phyloP scores from a whole-genome alignment of 495 filamentous ascomycete species.

The Parachaetomium inaequale region DNA sequence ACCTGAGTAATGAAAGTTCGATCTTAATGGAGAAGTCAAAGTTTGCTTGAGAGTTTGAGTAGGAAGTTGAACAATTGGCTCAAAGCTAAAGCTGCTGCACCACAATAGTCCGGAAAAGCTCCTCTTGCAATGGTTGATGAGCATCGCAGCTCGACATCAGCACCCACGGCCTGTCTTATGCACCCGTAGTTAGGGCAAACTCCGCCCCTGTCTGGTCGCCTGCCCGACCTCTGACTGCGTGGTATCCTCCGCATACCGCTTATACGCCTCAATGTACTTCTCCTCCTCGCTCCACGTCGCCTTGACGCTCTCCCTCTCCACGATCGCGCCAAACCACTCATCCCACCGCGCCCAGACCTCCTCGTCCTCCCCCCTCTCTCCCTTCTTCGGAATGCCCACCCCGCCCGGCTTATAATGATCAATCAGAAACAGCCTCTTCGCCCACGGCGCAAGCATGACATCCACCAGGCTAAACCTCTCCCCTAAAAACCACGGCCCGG shows the following conservation, averaged over 20 bases:
- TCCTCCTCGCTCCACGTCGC: constrained; percentile 61
- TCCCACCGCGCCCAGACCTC: constrained; percentile 58
- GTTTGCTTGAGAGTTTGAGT: too few species aligned
- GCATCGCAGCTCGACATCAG: too few species aligned
- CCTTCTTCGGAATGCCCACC: constrained; percentile 48
- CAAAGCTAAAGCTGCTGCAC: too few species aligned
- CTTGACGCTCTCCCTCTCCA: constrained; percentile 52
- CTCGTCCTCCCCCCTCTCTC: constrained; percentile 38
- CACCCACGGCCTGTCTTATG: too few species aligned
- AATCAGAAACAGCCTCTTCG: constrained; percentile 63
- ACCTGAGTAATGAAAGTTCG: too few species aligned
- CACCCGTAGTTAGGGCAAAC: constrained; percentile 59
- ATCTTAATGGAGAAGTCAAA: too few species aligned
- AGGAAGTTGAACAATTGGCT: too few species aligned
- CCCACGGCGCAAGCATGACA: constrained; percentile 63
- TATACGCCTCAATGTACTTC: constrained; percentile 61
- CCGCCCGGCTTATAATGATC: constrained; percentile 65
- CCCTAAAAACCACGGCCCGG: constrained; percentile 63
- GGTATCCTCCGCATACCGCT: constrained; percentile 68
- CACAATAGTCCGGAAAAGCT: too few species aligned
- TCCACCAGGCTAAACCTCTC: constrained; percentile 55
- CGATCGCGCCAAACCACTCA: constrained; percentile 55
- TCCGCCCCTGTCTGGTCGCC: constrained; percentile 59
- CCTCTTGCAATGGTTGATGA: too few species aligned
- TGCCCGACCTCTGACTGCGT: constrained; percentile 67